These are phyloP conservation scores for Cryphonectria carpinicola DNA, from an alignment of 2,329 filamentous ascomycete species.

Conservation along the genomic window DNA sequence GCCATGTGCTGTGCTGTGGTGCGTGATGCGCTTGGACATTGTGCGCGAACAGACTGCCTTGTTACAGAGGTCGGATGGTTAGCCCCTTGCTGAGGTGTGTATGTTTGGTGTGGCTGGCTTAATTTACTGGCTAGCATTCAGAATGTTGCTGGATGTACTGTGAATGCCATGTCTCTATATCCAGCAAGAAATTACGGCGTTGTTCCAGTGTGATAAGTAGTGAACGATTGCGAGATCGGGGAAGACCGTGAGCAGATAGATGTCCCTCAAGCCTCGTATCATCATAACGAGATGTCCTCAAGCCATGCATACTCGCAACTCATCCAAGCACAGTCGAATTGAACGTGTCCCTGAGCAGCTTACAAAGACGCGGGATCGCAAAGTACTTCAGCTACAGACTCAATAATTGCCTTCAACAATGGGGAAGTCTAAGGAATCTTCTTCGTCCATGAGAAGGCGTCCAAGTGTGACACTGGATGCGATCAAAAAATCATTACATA, in stretches of 20 bases:
- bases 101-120: not conserved
- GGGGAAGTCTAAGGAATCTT: not conserved
- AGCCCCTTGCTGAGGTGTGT: no score
- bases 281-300: not conserved
- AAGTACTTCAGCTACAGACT: not conserved
- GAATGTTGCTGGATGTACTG: not conserved
- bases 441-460: not conserved
- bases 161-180: not conserved
- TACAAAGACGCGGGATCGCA: not conserved
- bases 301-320: not conserved
- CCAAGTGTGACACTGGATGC: not conserved
- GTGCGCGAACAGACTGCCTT: constrained; percentile 9
- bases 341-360: not conserved
- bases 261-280: not conserved
- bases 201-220: not conserved
- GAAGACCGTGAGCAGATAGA: not conserved
- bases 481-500: not conserved
- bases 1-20: not conserved
- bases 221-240: not conserved
- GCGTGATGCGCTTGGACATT: not conserved
- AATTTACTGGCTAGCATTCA: not conserved
- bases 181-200: not conserved
- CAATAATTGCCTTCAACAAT: not conserved
- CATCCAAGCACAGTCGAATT: not conserved
- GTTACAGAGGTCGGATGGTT: not conserved